These are phyloP conservation scores for Elaeagnus macrophylla DNA, from an alignment of 306 rosid species.

Conservation along the genomic window DNA sequence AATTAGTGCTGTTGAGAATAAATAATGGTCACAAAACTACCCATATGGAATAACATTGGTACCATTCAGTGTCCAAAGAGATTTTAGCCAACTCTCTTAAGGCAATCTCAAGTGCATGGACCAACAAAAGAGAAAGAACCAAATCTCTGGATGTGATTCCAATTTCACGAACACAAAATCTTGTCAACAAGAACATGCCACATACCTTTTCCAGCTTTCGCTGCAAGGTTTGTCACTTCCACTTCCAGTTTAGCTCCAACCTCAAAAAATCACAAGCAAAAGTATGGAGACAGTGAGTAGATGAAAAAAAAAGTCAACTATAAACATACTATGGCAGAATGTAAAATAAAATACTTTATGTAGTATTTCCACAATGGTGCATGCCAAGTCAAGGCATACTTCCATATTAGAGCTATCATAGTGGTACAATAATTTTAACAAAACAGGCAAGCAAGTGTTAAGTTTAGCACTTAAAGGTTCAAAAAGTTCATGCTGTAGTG, in stretches of 20 bases:
- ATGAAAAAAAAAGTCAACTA: not conserved
- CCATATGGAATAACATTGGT: too few relatives aligned
- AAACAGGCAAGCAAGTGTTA: too few relatives aligned
- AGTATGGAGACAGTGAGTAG: not conserved
- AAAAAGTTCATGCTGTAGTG: too few relatives aligned
- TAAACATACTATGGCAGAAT: not conserved
- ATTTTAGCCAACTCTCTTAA: not conserved
- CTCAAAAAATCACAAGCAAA: slow-evolving; percentile 34
- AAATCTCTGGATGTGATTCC: not conserved
- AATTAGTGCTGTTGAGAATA: too few relatives aligned
- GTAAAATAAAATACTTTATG: too few relatives aligned
- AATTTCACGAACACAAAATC: not conserved
- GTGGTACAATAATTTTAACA: too few relatives aligned
- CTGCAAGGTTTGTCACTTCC: slow-evolving; percentile 91
- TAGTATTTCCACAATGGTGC: too few relatives aligned
- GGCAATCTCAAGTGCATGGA: not conserved
- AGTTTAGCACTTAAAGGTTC: too few relatives aligned
- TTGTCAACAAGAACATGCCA: slow-evolving; percentile 1
- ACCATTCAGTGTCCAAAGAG: too few relatives aligned
- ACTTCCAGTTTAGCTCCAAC: slow-evolving; percentile 85
- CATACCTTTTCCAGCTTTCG: slow-evolving; percentile 95
- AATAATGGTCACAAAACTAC: not conserved
- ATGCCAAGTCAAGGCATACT: too few relatives aligned
- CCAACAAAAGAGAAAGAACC: slow-evolving; percentile 1
- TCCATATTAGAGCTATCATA: too few relatives aligned